Base-by-base conservation (phyloP, 345 rosid genomes). In the Syzygium oleosum region DNA sequence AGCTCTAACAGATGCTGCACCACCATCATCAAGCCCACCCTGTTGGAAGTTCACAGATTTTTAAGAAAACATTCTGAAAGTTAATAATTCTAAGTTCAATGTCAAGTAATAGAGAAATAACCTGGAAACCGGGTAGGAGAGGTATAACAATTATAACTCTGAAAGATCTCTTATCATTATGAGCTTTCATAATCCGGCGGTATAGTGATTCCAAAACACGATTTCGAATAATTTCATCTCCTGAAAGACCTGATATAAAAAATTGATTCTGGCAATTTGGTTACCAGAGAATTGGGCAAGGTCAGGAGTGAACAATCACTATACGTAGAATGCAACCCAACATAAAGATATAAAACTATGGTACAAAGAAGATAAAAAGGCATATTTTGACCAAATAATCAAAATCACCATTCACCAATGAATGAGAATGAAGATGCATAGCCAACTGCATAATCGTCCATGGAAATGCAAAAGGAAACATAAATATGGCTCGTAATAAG, bases 1-100 rank as follows among this genome's bases (percentile, higher is more conserved):
- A 88, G 99, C 99, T 96, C 99, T 96, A 46, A 98, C 98, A 90
- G 99, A 95, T 85, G 99, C 99, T 15, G 99, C 99, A 85, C 99
- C 99, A 87, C 94, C 91, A 93, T 97, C 99, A 86, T 98, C 99
- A 91, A 97, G 87, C 87, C 99, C 99, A 58, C 99, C 99, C 99
- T 98, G 92, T 90, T 87, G 91, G 87, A 65, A 63, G 86, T 89
- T 52, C 46, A 85, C 85, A 83, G 84, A 56, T 52, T 61, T 31
- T 22, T 13, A 58, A 4, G 79, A 19, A 22, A 51, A 88, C 49
- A 16, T 85, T 23, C 16, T 54, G 52, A 16, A 29, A 80, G 12
- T 54, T 6, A 52, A 43, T 34, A 55, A 78, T n/a, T 55, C 49
- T 29, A 80, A 43, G 34, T 77, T 55, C 52, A 52, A 52, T 87